phyloP scores from a whole-genome alignment of 176 grass and related monocot genomes.

The Phragmites australis region DNA sequence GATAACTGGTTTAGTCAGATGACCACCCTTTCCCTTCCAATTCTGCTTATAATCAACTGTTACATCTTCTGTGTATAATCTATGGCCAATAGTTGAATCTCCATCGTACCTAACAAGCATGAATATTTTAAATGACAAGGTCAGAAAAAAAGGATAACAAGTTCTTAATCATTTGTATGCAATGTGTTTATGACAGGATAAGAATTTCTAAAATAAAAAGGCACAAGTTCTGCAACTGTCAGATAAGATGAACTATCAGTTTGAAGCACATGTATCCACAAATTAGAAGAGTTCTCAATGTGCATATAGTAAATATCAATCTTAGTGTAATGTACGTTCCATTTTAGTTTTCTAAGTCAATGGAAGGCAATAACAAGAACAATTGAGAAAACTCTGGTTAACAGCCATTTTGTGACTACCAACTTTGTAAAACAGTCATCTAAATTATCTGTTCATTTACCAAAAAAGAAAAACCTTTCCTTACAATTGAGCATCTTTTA shows the following conservation, averaged over 20 bases:
- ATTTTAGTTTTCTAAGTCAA: background rate
- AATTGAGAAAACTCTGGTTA: background rate
- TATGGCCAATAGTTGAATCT: constrained; percentile 76
- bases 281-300: constrained; percentile 19
- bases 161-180: background rate
- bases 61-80: constrained; percentile 76
- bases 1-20: constrained; percentile 53
- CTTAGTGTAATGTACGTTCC: too few species aligned
- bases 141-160: constrained; percentile 2
- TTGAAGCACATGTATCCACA: constrained; percentile 10
- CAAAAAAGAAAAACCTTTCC: background rate
- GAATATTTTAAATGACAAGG: constrained; percentile 16
- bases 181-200: constrained; percentile 21
- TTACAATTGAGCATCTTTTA: constrained; percentile 5
- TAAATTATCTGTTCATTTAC: constrained; percentile 12
- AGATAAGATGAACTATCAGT: constrained; percentile 18
- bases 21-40: constrained; percentile 59
- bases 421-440: background rate
- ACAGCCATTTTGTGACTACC: background rate
- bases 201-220: constrained; percentile 24
- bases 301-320: background rate
- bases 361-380: background rate
- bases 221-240: background rate
- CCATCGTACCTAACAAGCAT: constrained; percentile 79
- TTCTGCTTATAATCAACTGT: constrained; percentile 52